phyloP scores from a whole-genome alignment of 2,329 filamentous ascomycete genomes.

The Seiridium unicorne region DNA sequence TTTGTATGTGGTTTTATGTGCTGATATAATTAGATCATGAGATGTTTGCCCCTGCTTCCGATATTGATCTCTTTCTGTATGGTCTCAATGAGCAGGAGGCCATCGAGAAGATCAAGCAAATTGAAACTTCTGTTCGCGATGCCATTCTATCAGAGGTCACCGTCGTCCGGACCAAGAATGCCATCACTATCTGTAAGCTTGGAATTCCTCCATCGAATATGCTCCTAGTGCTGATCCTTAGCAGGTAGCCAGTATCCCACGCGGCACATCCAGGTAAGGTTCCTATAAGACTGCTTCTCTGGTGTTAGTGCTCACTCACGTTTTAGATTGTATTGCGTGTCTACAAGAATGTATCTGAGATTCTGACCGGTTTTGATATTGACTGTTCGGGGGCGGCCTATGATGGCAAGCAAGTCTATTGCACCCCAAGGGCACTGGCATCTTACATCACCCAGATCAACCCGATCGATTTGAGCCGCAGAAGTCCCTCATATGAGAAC shows the following conservation, averaged over 20 bases:
- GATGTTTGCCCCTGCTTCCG: conserved; percentile 76
- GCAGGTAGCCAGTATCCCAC: conserved; percentile 75
- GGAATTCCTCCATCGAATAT: not conserved
- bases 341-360: conserved; percentile 81
- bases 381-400: conserved; percentile 81
- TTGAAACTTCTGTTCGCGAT: conserved; percentile 73
- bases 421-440: conserved; percentile 71
- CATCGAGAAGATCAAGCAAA: conserved; percentile 79
- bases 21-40: conserved; percentile 56
- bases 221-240: not conserved
- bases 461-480: conserved; percentile 72
- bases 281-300: not conserved
- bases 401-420: conserved; percentile 77
- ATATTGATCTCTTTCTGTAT: conserved; percentile 85
- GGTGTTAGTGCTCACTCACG: not conserved
- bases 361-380: conserved; percentile 85
- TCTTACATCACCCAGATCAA: conserved; percentile 83
- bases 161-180: conserved; percentile 81
- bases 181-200: conserved; percentile 67
- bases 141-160: conserved; percentile 81
- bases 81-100: conserved; percentile 75
- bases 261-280: conserved; percentile 64
- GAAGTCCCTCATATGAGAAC: conserved; percentile 86
- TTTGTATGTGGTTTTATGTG: not conserved
- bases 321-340: conserved; percentile 79